Evolutionary conservation across 345 rosid genomes (phyloP), one percentile per base, ranked within the genome.

Genomic region (Iberis pinnata): DNA sequence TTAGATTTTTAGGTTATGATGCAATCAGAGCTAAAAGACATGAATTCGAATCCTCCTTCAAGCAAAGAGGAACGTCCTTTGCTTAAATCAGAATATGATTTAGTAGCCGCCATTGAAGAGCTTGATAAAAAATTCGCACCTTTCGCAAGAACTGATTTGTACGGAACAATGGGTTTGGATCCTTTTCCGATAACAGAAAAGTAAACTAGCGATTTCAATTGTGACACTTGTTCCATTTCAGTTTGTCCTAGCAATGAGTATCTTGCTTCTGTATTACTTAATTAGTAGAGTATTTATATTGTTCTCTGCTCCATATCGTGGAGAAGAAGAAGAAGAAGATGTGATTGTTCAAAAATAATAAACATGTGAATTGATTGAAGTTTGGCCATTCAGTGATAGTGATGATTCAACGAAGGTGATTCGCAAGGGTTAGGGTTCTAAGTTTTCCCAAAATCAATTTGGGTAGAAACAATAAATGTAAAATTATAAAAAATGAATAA

Each of bases 111-210:
- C 65, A 72, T 86, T 20, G 64, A 67, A 61, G 97, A 83, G 78
- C 71, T 88, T 14, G 95, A 93, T 71, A 86, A 83, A 76, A 88
- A 78, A 76, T 88, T 64, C 78, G 81, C 92, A 5, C 87, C 99
- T 10, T 88, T 62, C 67, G 99, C 84, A 5, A 90, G 99, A 22
- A 68, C 49, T 16, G 97, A 93, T 56, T 76, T 70, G 42, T 88
- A 86, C 69, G 97, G 99, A 14, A 65, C 80, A 48, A 86, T 93
- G 90, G 99, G 99, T 17, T 72, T 80, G 27, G 95, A 94, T 59
- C 79, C 80, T 64, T 81, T 82, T 6, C 89, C 95, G 18, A 9
- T 76, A 47, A 35, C 11, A 58, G 97, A 93, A 83, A 93, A 79
- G 59, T 12, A 65, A 76, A 18, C 43, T 83, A 9, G 89, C 73